Base-by-base conservation (phyloP, 2,329 filamentous ascomycete genomes). In the Rutstroemia sydowiana region DNA sequence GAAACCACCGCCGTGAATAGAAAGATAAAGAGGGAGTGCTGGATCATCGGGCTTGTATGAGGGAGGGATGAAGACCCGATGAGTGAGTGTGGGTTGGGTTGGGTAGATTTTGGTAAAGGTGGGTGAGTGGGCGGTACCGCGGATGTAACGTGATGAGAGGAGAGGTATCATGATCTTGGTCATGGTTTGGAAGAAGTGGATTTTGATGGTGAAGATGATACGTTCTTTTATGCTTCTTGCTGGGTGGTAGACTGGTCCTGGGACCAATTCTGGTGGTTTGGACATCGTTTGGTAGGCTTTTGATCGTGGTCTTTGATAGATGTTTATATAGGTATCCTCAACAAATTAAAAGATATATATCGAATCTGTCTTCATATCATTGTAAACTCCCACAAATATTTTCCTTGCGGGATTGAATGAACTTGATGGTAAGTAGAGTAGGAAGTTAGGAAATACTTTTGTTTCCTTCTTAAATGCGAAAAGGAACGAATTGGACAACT, bases 1-100 rank as follows among this genome's bases (percentile, higher is more conserved):
- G 58, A 75, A 77, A 36, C 74, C 75, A 49, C 75, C 75, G 49
- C 75, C 76, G 56, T 79, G 76, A 57, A 77, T 69, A 45, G 72
- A 69, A 42, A 79, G 65, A 44, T 77, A 66, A 20, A 50, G 32
- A 13, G 52, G 47, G 7, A 46, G 41, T n/a, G 46, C 28, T 14
- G 40, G 18, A 21, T 42, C 46, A 14, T 21, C 44, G 13, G 51
- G 32, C 26, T 45, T 41, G 14, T 51, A 42, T 7, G 52, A 45
- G 3, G 32, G 5, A 11, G 52, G 47, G 6, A 53, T 28, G n/a
- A 40, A 53, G 13, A 53, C 48, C 23, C 52, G 21, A 16, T 52
- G 50, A 10, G 32, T 51, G 10, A 49, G 47, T 2, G 32, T 26
- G n/a, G 51, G 40, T 34, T 53, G 51, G 8, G 21, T 37, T 26